Conservation (phyloP, 164 flowering plant genomes). For the Aristolochia californica region DNA sequence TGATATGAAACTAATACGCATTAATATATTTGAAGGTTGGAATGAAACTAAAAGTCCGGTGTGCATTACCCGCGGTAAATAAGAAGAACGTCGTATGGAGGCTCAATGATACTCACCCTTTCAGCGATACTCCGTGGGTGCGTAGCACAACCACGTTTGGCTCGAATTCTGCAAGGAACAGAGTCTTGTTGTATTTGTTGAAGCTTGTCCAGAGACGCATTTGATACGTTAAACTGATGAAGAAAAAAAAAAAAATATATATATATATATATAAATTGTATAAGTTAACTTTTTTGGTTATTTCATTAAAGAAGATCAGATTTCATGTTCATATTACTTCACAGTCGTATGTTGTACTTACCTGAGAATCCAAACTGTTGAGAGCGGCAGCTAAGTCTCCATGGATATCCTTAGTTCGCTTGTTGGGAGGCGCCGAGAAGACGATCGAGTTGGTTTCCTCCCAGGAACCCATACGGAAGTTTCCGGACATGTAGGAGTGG, state of each 20-base stretch:
- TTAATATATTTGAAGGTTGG: too few species aligned
- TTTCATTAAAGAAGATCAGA: too few species aligned
- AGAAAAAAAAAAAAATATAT: background rate
- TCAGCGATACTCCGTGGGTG: slow-evolving; percentile 52
- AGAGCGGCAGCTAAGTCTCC: slow-evolving; percentile 28
- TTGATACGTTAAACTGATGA: slow-evolving; percentile 51
- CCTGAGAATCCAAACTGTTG: slow-evolving; percentile 40
- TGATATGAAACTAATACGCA: too few species aligned
- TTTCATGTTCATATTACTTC: too few species aligned
- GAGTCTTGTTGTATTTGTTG: slow-evolving; percentile 66
- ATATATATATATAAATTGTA: too few species aligned
- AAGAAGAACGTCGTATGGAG: background rate
- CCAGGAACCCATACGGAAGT: slow-evolving; percentile 49
- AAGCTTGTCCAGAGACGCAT: slow-evolving; percentile 42
- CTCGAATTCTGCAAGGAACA: slow-evolving; percentile 71
- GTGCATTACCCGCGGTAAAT: too few species aligned
- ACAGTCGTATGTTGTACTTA: background rate
- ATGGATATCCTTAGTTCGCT: slow-evolving; percentile 29
- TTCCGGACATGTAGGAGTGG: slow-evolving; percentile 29
- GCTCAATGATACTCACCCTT: slow-evolving; percentile 10
- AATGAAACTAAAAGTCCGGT: too few species aligned
- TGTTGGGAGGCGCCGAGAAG: slow-evolving; percentile 40
- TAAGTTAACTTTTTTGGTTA: too few species aligned
- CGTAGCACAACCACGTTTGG: slow-evolving; percentile 86
- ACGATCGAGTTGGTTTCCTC: slow-evolving; percentile 42